Base-by-base conservation (phyloP, 441 rosid genomes). In the Macaranga tanarius region DNA sequence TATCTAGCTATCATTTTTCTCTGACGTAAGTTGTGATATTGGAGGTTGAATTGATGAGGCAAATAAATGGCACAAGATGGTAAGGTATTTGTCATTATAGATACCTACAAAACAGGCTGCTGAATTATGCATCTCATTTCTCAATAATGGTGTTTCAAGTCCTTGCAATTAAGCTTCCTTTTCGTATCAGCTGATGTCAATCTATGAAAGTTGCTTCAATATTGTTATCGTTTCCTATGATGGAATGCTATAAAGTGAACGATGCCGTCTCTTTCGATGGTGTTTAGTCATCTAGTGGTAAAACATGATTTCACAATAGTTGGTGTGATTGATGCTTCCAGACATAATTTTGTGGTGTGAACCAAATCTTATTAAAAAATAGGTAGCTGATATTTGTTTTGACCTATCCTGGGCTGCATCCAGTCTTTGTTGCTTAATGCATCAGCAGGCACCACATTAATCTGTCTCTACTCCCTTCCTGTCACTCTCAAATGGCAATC, bases 121-220 rank as follows among this genome's bases (percentile, higher is more conserved):
- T 76, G 69, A 69, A 60, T 62, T 52, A 77, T 50, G 62, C 62
- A 67, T 22, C 56, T 12, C 54, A 20, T 5, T 44, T 47, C 31
- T 59, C 78, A 80, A 81, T 80, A 65, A 69, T 75, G 70, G 67
- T 16, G 62, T 26, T 15, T 42, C 5, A 56, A 40, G 12, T 56
- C 62, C 54, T 65, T 28, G 40, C 31, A 62, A 19, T 51, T 50
- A 23, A 28, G 31, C 22, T 40, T 69, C 50, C 69, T 63, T 78
- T 75, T 71, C 26, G 56, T 75, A 70, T 79, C 77, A 78, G 77
- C 76, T 67, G 75, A 80, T 80, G 73, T 76, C 70, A 68, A 57
- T 23, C 25, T 23, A 56, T 66, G 61, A 70, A 7, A 22, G 22
- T 74, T 68, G 79, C 76, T 77, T 81, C 68, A 77, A 69, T 23